These are phyloP conservation scores for Fusarium graminum DNA, from an alignment of 2,329 filamentous ascomycete species.

Conservation along the genomic window DNA sequence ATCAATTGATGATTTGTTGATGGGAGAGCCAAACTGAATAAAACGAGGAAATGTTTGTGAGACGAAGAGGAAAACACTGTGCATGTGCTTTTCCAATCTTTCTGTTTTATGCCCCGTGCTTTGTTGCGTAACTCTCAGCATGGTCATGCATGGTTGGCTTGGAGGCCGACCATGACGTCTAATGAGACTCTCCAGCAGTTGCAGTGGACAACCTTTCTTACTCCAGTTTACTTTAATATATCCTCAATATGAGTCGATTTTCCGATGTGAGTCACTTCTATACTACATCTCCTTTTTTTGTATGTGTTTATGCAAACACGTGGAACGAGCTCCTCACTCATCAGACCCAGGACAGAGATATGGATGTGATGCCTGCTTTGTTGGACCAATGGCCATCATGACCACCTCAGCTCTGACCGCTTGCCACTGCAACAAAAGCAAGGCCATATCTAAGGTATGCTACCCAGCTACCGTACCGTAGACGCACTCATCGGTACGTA, in stretches of 20 bases:
- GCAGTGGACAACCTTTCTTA: neutral
- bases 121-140: slow-evolving; percentile 21
- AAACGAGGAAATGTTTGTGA: neutral
- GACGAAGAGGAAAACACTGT: neutral
- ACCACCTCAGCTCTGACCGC: neutral
- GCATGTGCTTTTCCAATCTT: neutral
- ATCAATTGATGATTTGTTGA: neutral
- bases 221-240: neutral
- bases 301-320: neutral
- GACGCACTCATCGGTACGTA: neutral
- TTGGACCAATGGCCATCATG: neutral
- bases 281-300: neutral
- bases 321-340: neutral
- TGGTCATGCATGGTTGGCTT: no score
- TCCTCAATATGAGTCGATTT: neutral
- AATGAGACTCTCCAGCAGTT: slow-evolving; percentile 12
- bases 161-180: slow-evolving; percentile 42
- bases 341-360: neutral
- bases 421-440: neutral
- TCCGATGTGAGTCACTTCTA: neutral
- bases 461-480: neutral
- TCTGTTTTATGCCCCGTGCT: neutral
- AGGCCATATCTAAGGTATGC: neutral
- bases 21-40: neutral
- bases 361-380: slow-evolving; percentile 7